Evolutionary conservation across 345 rosid genomes (phyloP).

Genomic region (Ceriops decandra): DNA sequence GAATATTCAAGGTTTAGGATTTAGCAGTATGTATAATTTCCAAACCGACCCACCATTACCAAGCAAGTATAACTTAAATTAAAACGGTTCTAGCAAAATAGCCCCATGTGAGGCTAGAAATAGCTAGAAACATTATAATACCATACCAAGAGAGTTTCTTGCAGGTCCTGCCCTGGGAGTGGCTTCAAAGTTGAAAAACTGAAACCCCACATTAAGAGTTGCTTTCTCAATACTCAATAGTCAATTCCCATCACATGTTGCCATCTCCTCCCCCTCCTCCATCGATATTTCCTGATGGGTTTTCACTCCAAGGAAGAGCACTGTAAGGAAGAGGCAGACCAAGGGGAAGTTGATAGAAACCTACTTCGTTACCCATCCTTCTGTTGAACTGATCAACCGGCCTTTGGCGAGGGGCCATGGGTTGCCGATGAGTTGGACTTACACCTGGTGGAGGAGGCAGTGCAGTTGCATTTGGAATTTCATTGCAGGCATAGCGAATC

Average conservation of each 20-base stretch:
- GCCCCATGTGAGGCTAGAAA: slow-evolving; percentile 24
- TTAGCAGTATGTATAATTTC: slow-evolving; percentile 17
- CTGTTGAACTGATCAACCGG: slow-evolving; percentile 20
- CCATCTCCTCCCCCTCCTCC: slow-evolving; percentile 45
- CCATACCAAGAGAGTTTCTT: slow-evolving; percentile 9
- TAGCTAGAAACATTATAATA: slow-evolving; percentile 31
- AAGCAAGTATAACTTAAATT: slow-evolving; percentile 8
- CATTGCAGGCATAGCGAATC: slow-evolving; percentile 41
- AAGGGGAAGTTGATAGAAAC: slow-evolving; percentile 22
- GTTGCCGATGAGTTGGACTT: slow-evolving; percentile 1
- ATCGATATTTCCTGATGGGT: slow-evolving; percentile 36
- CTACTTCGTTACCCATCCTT: slow-evolving; percentile 34
- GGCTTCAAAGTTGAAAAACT: neutral
- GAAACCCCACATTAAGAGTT: slow-evolving; percentile 33
- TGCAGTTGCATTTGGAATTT: slow-evolving; percentile 19
- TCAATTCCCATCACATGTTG: slow-evolving; percentile 51
- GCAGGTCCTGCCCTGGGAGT: slow-evolving; percentile 4
- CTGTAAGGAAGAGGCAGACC: slow-evolving; percentile 13
- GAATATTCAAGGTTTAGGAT: slow-evolving; percentile 7
- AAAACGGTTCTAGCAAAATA: slow-evolving; percentile 26
- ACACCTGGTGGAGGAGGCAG: slow-evolving; percentile 18
- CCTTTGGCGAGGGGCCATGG: slow-evolving; percentile 15
- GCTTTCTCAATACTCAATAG: neutral
- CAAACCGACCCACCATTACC: slow-evolving; percentile 8
- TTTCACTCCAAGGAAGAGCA: slow-evolving; percentile 37